Conservation (phyloP, 305 asterid genomes). For the Fraxinus sp. region DNA sequence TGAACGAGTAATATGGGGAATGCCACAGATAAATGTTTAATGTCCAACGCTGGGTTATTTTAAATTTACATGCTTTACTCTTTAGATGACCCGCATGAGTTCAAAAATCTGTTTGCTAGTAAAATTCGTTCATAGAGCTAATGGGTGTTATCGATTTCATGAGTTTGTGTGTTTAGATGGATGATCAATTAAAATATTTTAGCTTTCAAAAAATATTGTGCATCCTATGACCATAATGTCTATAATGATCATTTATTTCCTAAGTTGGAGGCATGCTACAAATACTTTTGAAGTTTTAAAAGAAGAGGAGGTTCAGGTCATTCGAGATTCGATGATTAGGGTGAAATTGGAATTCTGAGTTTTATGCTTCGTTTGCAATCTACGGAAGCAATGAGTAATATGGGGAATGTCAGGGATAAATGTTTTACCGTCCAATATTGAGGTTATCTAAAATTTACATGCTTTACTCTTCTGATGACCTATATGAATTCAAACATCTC, state of each 20-base stretch:
- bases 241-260: constrained; percentile 1
- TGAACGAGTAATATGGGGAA: neutral
- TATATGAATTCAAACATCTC: neutral
- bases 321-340: neutral
- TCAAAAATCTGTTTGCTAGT: neutral
- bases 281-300: neutral
- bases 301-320: neutral
- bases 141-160: neutral
- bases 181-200: neutral
- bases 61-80: neutral
- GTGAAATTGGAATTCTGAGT: neutral
- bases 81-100: neutral
- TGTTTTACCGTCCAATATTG: neutral
- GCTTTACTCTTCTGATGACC: neutral
- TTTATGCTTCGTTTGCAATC: neutral
- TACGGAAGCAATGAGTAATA: neutral
- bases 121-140: neutral
- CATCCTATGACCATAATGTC: neutral
- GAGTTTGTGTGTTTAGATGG: constrained; percentile 3
- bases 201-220: neutral
- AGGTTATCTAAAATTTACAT: neutral
- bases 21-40: neutral
- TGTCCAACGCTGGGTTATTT: neutral
- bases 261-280: neutral
- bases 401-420: neutral